Base-by-base conservation (phyloP, 78 protist genomes). In the Paulinella micropora region DNA sequence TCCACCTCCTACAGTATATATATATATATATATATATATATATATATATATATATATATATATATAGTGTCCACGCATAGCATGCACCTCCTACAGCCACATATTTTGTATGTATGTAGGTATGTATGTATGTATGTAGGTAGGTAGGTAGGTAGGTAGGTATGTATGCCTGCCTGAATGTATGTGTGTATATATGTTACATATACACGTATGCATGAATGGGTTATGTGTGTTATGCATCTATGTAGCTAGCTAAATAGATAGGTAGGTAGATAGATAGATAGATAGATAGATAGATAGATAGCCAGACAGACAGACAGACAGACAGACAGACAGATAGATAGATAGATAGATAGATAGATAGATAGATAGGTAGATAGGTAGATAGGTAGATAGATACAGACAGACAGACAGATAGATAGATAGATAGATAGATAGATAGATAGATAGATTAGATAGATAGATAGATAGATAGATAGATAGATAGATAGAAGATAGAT, bases 21-120 rank as follows among this genome's bases (percentile, higher is more conserved):
- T 32, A 92, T 97, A 40, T 95, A 94, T 93, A 89, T 90, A 23
- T 95, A 83, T 98, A 98, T 96, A n/a, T 96, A 86, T 90, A 95
- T 94, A 6, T 51, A 79, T 31, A 79, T 79, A 79, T 79, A 79
- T 31, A 9, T 31, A 79, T 31, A 79, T 79, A 9, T 9, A 79
- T 31, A n/a, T 79, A n/a, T n/a, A 79, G n/a, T n/a, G n/a, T n/a
- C n/a, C n/a, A n/a, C n/a, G n/a, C n/a, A n/a, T n/a, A n/a, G n/a
- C n/a, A n/a, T n/a, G n/a, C n/a, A n/a, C n/a, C n/a, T n/a, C n/a
- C n/a, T n/a, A n/a, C n/a, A n/a, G n/a, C n/a, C n/a, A n/a, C n/a
- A n/a, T n/a, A n/a, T n/a, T n/a, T n/a, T 51, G 15, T 51, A 51
- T 51, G 15, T 51, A 51, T 51, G 73, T 51, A 51, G 6, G 15